These are phyloP conservation scores for Coemansia sp. DNA, from an alignment of 192 early-diverging fungal species.

Conservation along the genomic window DNA sequence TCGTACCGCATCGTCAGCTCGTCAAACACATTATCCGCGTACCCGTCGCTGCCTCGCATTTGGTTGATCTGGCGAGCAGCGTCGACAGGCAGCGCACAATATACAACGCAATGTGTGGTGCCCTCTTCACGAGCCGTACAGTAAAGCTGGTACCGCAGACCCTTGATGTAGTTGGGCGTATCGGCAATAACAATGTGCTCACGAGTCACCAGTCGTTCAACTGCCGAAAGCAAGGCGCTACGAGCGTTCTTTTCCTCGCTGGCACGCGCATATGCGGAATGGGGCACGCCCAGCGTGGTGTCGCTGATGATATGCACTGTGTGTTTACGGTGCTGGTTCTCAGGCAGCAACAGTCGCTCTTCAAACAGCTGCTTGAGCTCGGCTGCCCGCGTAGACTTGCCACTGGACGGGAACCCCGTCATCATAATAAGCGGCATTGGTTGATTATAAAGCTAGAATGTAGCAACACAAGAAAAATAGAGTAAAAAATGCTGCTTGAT, in stretches of 20 bases:
- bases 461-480: not conserved
- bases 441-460: not conserved
- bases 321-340: slow-evolving; percentile 55
- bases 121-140: slow-evolving; percentile 80
- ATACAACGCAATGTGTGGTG: slow-evolving; percentile 84
- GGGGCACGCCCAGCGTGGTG: slow-evolving; percentile 61
- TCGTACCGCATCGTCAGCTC: slow-evolving; percentile 86
- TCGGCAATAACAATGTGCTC: slow-evolving; percentile 92
- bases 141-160: slow-evolving; percentile 95
- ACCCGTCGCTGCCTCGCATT: slow-evolving; percentile 42
- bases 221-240: slow-evolving; percentile 79
- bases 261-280: slow-evolving; percentile 58
- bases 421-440: slow-evolving; percentile 91
- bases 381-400: slow-evolving; percentile 80
- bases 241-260: slow-evolving; percentile 88
- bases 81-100: slow-evolving; percentile 60
- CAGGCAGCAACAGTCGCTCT: slow-evolving; percentile 38
- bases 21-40: slow-evolving; percentile 57
- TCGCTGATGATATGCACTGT: slow-evolving; percentile 74
- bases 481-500: not conserved
- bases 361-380: slow-evolving; percentile 65
- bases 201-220: slow-evolving; percentile 78
- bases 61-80: slow-evolving; percentile 59
- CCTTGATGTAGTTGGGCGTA: slow-evolving; percentile 98
- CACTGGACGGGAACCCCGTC: slow-evolving; percentile 83